Evolutionary conservation across 306 rosid species (phyloP), one percentile per base, ranked within the genome.

Genomic region (Vigna angularis): DNA sequence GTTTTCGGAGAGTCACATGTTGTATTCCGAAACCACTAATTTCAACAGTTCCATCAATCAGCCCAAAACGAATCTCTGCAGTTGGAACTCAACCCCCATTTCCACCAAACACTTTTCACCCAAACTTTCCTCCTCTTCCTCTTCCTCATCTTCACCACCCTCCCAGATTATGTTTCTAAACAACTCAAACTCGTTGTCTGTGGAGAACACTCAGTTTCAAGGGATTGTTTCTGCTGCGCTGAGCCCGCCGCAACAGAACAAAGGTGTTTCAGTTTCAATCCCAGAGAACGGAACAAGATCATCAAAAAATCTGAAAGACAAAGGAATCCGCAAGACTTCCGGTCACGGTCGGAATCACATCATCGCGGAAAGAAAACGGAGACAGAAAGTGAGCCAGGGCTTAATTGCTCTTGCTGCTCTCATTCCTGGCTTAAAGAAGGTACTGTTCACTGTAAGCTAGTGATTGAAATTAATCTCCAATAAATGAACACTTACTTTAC

Each of bases 391-490:
- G 55, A 83, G 86, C 83, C 92, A 87, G 67, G 72, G 90, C 36
- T 88, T 93, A 79, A 86, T 91, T 26, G 91, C 92, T 52, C 93
- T 91, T 44, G 89, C 97, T 0, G 91, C 93, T 22, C 84, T 94
- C 28, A 73, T 94, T 56, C 97, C 97, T 1, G 92, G 90, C 47
- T 85, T 91, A 9, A 94, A 90, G 79, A 94, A 91, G 96, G 97
- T 93, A 50, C 18, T 58, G 8, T 51, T 51, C 57, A 51, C 14
- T 9, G 0, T 8, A 7, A 55, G 6, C 4, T 2, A 44, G 1
- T 44, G 12, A 20, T 52, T 51, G 10, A n/a, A 0, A 8, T 53
- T 17, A 1, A 53, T 53, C n/a, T n/a, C 17, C 22, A 26, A 3
- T 1, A 26, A 26, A 1, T 0, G 3, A 26, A 26, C 3, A 26